Evolutionary conservation across 306 rosid species (phyloP), one percentile per base, ranked within the genome.

Genomic region (Prosopis cineraria): DNA sequence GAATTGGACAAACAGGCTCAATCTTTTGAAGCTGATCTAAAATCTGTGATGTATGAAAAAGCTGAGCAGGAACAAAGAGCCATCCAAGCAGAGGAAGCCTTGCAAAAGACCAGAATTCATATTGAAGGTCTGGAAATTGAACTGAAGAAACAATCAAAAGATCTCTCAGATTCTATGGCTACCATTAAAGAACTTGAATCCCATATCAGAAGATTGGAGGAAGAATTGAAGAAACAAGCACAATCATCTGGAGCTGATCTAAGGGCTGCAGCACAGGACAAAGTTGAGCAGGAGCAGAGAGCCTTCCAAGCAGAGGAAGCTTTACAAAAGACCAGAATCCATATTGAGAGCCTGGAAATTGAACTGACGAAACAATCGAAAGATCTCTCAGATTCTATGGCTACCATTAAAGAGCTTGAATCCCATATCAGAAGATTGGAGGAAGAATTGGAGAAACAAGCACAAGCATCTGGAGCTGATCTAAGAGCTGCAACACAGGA

Each of bases 21-120:
- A 77, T 90, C 73, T 68, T 95, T 88, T 83, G 93, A 88, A 88
- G 85, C 87, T 67, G 98, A 95, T 83, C 86, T 95, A 56, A 90
- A 89, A 75, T 78, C 85, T 50, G 69, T 91, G 40, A 81, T 81
- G 44, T 70, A 39, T 59, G 93, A 87, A 70, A 95, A 89, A 89
- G 78, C 90, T 79, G 72, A 93, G 90, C 98, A 88, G 84, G 98
- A 95, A 89, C 92, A 91, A 75, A 86, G 93, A 85, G 96, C 98
- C 77, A 90, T 95, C 78, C 89, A 76, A 74, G 99, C 97, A 19
- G 98, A 96, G 88, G 97, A 90, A 76, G 80, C 87, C 67, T 78
- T 93, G 86, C 84, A 90, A 34, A 83, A 85, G 83, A 87, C 91
- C 77, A 91, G 89, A 73, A 79, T 64, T 33, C 67, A 60, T 30